Evolutionary conservation across 164 flowering plant species (phyloP), one percentile per base, ranked within the genome.

Genomic region (Tetracentron sinense): DNA sequence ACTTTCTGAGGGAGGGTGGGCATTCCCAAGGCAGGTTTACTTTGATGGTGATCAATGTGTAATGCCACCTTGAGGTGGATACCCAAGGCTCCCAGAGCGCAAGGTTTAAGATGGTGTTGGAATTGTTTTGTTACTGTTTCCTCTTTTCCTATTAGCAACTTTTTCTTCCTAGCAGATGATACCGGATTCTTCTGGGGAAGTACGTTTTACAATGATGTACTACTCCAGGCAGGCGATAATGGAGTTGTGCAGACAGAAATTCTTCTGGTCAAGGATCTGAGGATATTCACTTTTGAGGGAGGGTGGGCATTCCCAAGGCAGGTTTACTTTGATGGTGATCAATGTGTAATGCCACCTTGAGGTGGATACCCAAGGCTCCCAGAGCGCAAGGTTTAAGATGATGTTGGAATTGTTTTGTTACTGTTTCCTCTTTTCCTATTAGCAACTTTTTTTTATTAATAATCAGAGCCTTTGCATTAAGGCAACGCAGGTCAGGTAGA

Each of bases 231-330:
- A 0, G 85, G 89, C 0, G 42, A 56, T n/a, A 70, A 19, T 26
- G 94, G 97, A 12, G 82, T 80, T n/a, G n/a, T n/a, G n/a, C n/a
- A n/a, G n/a, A n/a, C n/a, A n/a, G n/a, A n/a, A n/a, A n/a, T n/a
- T n/a, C 46, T 92, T 30, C 74, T 92, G 17, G 64, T 50, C 22
- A 92, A 89, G 73, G 92, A 87, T 69, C 38, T 69, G 0, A 83
- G 69, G 10, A 33, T 62, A 2, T 89, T 89, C 73, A 83, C 84
- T 0, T 92, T 89, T 66, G 65, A 68, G 2, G 76, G 77, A 28
- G 96, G 96, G 19, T 86, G 90, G 90, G 84, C 76, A 4, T 92
- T 89, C 65, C 98, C 96, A 0, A 75, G 91, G 69, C 89, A 70
- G 65, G 76, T 88, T 14, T 64, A 74, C 0, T 89, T 87, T 64